These are phyloP conservation scores for Herpetomonas muscarum DNA, from an alignment of 208 protist species.

Conservation along the genomic window DNA sequence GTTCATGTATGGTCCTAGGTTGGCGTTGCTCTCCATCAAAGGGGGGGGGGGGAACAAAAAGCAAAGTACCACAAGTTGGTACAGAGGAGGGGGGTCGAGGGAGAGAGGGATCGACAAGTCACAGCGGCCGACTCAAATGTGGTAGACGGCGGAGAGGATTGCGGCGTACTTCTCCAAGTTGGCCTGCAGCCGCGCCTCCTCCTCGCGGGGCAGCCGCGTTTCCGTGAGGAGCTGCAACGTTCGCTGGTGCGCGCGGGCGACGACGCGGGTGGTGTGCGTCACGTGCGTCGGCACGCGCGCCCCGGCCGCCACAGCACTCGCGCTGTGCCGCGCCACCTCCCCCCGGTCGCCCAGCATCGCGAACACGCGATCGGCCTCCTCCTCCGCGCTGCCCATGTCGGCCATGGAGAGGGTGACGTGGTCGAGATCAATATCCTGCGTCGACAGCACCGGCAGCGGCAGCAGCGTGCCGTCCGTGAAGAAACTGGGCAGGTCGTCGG, in stretches of 20 bases:
- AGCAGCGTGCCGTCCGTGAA: slow-evolving; percentile 32
- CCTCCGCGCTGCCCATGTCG: not conserved
- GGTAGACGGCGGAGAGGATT: slow-evolving; percentile 32
- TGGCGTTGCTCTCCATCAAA: slow-evolving; percentile 8
- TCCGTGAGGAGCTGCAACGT: slow-evolving; percentile 23
- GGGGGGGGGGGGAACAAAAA: not conserved
- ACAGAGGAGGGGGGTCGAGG: not conserved
- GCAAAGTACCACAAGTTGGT: too few species aligned
- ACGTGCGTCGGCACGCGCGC: slow-evolving; percentile 13
- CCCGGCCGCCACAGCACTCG: slow-evolving; percentile 2
- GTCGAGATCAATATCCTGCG: slow-evolving; percentile 73
- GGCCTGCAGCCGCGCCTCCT: slow-evolving; percentile 22
- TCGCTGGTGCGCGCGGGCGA: slow-evolving; percentile 25
- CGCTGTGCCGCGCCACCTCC: not conserved
- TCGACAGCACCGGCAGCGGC: slow-evolving; percentile 49
- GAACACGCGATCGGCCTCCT: slow-evolving; percentile 11
- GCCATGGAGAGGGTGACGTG: slow-evolving; percentile 28
- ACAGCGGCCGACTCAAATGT: slow-evolving; percentile 12
- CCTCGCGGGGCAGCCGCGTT: slow-evolving; percentile 15
- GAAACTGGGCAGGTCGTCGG: slow-evolving; percentile 6
- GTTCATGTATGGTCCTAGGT: too few species aligned
- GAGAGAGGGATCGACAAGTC: not conserved
- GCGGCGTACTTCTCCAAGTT: slow-evolving; percentile 30
- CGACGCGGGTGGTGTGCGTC: slow-evolving; percentile 23
- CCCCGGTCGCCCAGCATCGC: slow-evolving; percentile 5